Conservation (phyloP, 2,329 filamentous ascomycete species). For the Fusarium lyarnte region DNA sequence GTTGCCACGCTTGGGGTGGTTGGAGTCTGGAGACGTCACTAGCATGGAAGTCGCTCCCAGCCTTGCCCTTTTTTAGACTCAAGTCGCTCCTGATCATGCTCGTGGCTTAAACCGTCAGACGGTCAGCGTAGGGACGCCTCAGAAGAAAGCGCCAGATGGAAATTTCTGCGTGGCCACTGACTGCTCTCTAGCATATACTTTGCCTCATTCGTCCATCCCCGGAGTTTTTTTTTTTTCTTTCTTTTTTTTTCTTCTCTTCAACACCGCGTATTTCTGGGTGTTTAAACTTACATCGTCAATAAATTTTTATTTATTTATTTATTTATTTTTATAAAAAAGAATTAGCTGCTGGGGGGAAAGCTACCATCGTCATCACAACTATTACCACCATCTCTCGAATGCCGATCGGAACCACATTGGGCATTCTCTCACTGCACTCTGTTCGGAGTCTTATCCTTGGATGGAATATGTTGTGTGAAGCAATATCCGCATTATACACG, state of each 20-base stretch:
- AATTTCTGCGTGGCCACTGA: constrained; percentile 31
- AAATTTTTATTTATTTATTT: too few relatives aligned
- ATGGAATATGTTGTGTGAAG: constrained; percentile 7
- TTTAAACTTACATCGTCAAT: neutral
- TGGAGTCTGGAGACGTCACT: constrained; percentile 31
- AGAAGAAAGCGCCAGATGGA: constrained; percentile 8
- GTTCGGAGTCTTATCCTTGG: neutral
- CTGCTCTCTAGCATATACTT: constrained; percentile 8
- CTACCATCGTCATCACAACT: constrained; percentile 26
- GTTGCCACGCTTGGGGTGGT: constrained; percentile 33
- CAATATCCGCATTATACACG: constrained; percentile 15
- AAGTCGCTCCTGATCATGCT: constrained; percentile 13
- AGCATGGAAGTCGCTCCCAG: constrained; percentile 25
- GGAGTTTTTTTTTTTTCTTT: neutral
- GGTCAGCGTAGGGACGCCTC: constrained; percentile 12
- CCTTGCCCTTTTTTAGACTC: constrained; percentile 29
- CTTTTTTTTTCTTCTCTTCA: neutral
- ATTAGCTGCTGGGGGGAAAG: neutral
- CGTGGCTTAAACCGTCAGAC: constrained; percentile 23
- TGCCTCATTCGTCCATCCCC: constrained; percentile 21
- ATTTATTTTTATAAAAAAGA: neutral
- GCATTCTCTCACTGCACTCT: constrained; percentile 13
- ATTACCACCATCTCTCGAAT: constrained; percentile 1
- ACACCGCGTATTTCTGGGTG: neutral
- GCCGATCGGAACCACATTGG: constrained; percentile 25